A percentile compares a stretch with the other conserved stretches of the same genome.
Evolutionary conservation across 2,329 filamentous ascomycete genomes (phyloP).

Genomic region (Colletotrichum costaricense): DNA sequence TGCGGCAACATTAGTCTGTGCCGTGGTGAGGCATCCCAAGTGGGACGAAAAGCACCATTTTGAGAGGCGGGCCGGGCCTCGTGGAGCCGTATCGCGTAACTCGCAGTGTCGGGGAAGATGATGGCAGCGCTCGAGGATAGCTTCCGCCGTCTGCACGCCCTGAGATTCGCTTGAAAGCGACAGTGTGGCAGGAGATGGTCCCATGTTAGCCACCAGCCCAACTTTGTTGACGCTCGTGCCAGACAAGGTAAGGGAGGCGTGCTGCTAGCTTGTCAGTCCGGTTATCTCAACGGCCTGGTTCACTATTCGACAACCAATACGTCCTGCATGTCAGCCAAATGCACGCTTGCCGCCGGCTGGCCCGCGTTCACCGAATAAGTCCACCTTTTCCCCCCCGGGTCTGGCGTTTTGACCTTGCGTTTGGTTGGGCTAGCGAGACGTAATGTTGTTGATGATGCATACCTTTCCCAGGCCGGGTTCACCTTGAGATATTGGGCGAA

Average conservation of each 20-base stretch:
- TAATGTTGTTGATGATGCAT: not conserved
- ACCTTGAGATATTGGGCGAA: not conserved
- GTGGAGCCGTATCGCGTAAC: conserved; percentile 14
- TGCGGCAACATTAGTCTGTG: not conserved
- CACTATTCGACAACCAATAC: not conserved
- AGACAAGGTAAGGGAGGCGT: not conserved
- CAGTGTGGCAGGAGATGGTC: not conserved
- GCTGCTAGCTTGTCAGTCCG: not conserved
- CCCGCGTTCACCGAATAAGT: not conserved
- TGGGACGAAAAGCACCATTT: not conserved
- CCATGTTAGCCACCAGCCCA: not conserved
- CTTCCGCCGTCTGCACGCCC: not conserved
- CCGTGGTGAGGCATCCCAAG: not conserved
- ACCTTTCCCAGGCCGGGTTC: not conserved
- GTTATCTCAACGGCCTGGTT: not conserved
- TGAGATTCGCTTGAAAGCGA: not conserved
- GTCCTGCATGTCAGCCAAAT: conserved; percentile 19
- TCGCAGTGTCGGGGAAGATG: not conserved
- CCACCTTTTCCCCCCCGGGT: not conserved
- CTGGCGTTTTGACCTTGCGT: too few relatives aligned
- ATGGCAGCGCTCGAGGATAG: not conserved
- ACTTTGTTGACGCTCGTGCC: not conserved
- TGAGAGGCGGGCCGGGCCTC: conserved; percentile 17
- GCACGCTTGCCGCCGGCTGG: conserved; percentile 1
- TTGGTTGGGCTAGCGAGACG: not conserved